Evolutionary conservation across 139 green algal species (phyloP), one percentile per base, ranked within the genome.

Genomic region (Parachlorella kessleri): DNA sequence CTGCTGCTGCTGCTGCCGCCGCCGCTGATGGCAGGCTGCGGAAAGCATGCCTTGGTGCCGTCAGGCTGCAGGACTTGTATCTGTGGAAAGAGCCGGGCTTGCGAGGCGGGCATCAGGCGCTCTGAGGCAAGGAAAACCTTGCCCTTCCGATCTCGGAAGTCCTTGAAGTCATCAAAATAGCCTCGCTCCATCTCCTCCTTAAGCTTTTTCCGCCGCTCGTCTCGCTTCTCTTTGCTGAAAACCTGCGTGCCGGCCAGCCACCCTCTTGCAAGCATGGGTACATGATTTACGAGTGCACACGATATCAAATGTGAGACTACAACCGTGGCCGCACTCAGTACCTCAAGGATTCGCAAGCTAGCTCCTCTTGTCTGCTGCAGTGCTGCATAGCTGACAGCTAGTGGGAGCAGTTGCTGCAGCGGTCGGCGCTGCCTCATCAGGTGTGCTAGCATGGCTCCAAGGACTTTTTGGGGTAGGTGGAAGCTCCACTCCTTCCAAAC

Each of bases 81-180:
- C 1, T 8, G 26, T 10, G 84, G 84, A 35, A 89, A 85, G 38
- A 41, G 23, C n/a, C 38, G 76, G 0, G 84, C 70, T 40, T 78
- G 32, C 1, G 40, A 36, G 30, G 73, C 67, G 1, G 73, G 33
- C 2, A 66, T 41, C 6, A 90, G 84, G 14, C 33, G 38, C 35
- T 81, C 55, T 41, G 85, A 55, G 3, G 75, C 53, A 0, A 48
- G 7, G 26, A 87, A 90, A 30, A 89, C 77, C 55, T 88, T 88
- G n/a, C 86, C 86, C 28, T 83, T 41, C 5, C 48, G 80, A 41
- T 90, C 86, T 26, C 79, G 71, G 23, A 90, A 76, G 8, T 89
- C 81, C 28, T 63, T 77, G 39, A 90, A 90, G 55, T 90, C 86
- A 59, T 90, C 86, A 77, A 90, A 90, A 54, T 90, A 89, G 4